phyloP scores from a whole-genome alignment of 371 early-diverging fungal species.

The Catenaria anguillulae region DNA sequence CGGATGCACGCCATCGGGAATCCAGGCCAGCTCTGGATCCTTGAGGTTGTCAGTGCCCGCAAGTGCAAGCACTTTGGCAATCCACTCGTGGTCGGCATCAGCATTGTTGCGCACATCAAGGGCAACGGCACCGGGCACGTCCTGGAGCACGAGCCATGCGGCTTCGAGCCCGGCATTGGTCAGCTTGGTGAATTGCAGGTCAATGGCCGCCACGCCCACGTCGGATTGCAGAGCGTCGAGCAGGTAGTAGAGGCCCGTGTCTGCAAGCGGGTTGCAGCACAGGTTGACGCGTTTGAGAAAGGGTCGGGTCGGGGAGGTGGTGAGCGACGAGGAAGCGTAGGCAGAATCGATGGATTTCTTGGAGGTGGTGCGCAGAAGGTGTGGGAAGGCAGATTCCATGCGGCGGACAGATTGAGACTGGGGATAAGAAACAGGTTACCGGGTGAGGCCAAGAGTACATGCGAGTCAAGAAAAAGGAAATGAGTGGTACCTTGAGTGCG shows the following conservation, averaged over 20 bases:
- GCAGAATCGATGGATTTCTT: background rate
- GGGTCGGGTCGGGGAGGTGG: background rate
- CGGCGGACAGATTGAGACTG: constrained; percentile 5
- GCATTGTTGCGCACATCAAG: background rate
- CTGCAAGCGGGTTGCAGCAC: background rate
- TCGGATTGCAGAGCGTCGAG: constrained; percentile 5
- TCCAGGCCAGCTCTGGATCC: background rate
- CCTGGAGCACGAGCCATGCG: background rate
- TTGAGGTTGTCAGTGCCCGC: too few species aligned
- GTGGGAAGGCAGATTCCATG: background rate
- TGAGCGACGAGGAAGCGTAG: background rate
- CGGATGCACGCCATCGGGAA: background rate
- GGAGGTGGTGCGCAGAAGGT: background rate
- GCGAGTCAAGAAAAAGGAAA: background rate
- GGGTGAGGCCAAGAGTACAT: background rate
- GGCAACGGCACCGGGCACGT: background rate
- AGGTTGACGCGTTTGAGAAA: background rate
- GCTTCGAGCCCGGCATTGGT: background rate
- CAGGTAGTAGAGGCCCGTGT: background rate
- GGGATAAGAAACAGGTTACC: background rate
- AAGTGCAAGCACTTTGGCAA: background rate
- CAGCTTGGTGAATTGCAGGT: background rate
- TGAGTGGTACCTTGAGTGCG: background rate
- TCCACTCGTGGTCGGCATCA: background rate
- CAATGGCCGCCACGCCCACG: constrained; percentile 4